A percentile compares a stretch with the other conserved stretches of the same genome.
phyloP scores from a whole-genome alignment of 139 green algal genomes.

The Micromonas commoda region DNA sequence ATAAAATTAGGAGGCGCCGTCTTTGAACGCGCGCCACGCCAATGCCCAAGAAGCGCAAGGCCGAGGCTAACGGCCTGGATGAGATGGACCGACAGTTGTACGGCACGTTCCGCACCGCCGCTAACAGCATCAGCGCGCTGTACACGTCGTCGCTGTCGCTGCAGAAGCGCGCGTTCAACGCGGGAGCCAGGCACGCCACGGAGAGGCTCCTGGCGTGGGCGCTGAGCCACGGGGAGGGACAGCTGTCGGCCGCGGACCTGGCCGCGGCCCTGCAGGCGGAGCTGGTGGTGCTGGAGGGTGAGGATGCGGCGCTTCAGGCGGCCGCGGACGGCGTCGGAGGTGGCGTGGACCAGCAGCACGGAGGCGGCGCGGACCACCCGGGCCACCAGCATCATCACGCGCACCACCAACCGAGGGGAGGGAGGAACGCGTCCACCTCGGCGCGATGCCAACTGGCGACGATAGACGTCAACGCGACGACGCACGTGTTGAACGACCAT shows the following conservation, averaged over 20 bases:
- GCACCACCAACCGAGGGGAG: too few species aligned
- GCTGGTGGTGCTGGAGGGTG: not conserved
- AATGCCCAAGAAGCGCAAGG: slow-evolving; percentile 19
- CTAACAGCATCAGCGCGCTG: not conserved
- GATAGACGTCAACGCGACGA: too few species aligned
- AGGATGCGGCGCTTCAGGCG: not conserved
- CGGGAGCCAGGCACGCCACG: not conserved
- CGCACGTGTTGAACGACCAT: too few species aligned
- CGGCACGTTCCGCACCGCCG: not conserved
- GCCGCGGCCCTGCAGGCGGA: not conserved
- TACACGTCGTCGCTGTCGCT: not conserved
- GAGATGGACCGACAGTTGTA: not conserved
- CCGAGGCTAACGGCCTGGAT: not conserved
- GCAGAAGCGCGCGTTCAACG: slow-evolving; percentile 16
- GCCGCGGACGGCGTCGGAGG: not conserved
- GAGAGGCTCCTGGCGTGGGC: not conserved
- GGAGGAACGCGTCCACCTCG: too few species aligned
- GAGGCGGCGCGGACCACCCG: too few species aligned
- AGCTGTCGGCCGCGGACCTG: not conserved
- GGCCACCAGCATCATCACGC: too few species aligned
- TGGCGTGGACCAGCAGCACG: too few species aligned
- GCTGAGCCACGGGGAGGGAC: not conserved
- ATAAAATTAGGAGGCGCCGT: too few species aligned
- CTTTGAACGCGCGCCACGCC: too few species aligned
- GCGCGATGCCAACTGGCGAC: too few species aligned